Evolutionary conservation across 441 rosid species (phyloP), one percentile per base, ranked within the genome.

Genomic region (Geranium incanum): DNA sequence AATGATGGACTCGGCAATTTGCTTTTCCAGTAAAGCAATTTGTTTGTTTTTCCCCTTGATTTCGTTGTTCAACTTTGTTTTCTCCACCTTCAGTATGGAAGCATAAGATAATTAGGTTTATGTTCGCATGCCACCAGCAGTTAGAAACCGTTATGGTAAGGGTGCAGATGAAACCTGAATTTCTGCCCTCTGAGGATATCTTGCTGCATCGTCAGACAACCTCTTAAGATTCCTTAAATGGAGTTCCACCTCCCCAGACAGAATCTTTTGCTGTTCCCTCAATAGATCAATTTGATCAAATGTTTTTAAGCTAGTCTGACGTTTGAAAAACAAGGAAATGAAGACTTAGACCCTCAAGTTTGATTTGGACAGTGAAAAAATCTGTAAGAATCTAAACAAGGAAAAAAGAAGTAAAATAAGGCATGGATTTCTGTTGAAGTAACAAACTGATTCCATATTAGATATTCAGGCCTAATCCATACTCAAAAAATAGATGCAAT

Each of bases 181-280:
- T 33, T 83, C 81, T 84, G 87, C 88, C 68, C 87, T 89, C 75
- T 80, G 84, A 76, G 95, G 88, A 71, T 85, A 77, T 78, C 86
- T 84, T 68, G 86, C 83, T 72, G 95, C 90, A 78, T 89, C 92
- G 78, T 90, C 95, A 36, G 92, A 84, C 78, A 95, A 82, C 73
- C 82, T 78, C 83, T 90, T 86, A 66, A 95, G 79, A 76, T 92
- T 83, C 78, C 86, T 90, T 63, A 88, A 88, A 79, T 88, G 92
- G 60, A 88, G 83, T 50, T 89, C 92, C 80, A 89, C 87, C 79
- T 90, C 99, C 48, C 95, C 97, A 6, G 90, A 84, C 80, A 92
- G 82, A 81, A 89, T 87, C 84, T 89, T 92, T 76, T 87, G 97
- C 68, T 95, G 97, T 78, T 92, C 97, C 87, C 91, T 85, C 78